A percentile compares a stretch with the other conserved stretches of the same genome.
These are phyloP conservation scores for Asterochloris erici DNA, from an alignment of 139 green algal genomes.

Conservation along the genomic window DNA sequence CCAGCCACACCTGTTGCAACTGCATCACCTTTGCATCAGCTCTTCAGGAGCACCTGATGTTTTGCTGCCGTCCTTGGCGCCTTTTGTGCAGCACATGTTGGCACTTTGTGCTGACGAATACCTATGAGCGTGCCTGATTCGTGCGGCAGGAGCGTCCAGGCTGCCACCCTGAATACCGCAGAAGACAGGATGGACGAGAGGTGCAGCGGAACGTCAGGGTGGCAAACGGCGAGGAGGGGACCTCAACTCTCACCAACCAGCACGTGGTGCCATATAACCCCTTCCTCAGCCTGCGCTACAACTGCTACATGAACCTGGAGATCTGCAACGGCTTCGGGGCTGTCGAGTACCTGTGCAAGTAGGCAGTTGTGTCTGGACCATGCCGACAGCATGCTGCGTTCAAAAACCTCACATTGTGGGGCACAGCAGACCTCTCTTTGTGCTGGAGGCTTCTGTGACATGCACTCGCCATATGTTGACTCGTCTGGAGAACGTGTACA, in stretches of 20 bases:
- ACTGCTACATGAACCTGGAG: slow-evolving; percentile 37
- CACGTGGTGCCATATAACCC: slow-evolving; percentile 35
- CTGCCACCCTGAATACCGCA: not conserved
- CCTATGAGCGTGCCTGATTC: not conserved
- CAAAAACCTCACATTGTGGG: too few species aligned
- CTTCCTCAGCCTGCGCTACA: slow-evolving; percentile 23
- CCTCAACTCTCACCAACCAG: slow-evolving; percentile 9
- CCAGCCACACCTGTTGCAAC: not conserved
- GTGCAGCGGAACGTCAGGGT: too few species aligned
- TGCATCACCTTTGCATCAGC: not conserved
- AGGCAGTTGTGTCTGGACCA: too few species aligned
- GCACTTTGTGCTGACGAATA: not conserved
- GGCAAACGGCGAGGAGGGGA: not conserved
- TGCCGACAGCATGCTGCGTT: too few species aligned
- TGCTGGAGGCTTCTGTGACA: too few species aligned
- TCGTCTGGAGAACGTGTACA: too few species aligned
- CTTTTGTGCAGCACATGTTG: not conserved
- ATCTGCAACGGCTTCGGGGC: slow-evolving; percentile 10
- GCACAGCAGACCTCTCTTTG: too few species aligned
- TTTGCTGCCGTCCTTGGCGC: not conserved
- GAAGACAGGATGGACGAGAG: not conserved
- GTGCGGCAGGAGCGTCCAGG: not conserved
- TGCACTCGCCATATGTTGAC: too few species aligned
- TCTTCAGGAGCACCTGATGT: not conserved
- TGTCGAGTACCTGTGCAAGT: slow-evolving; percentile 37